A percentile compares a stretch with the other conserved stretches of the same genome.
Evolutionary conservation across 106 monocot species (phyloP).

Genomic region (Dioscorea alata): DNA sequence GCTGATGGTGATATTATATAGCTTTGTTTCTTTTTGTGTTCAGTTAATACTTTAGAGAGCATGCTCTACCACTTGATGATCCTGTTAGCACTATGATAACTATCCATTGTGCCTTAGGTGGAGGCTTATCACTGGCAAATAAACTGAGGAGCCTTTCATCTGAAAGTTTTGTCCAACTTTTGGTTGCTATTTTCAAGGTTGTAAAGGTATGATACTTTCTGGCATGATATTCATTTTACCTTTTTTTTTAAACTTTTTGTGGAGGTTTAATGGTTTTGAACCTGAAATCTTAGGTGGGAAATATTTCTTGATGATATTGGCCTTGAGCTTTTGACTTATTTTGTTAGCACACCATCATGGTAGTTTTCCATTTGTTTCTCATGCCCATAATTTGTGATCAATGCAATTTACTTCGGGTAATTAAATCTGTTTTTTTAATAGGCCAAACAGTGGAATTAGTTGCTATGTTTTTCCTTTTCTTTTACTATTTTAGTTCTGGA

Average conservation of each 20-base stretch:
- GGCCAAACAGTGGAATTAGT: too few relatives aligned
- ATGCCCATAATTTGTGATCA: too few relatives aligned
- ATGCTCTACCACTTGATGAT: neutral
- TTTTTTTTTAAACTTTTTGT: neutral
- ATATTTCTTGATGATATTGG: too few relatives aligned
- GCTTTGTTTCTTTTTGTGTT: neutral
- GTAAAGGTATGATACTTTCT: slow-evolving; percentile 59
- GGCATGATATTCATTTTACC: neutral
- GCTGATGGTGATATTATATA: slow-evolving; percentile 52
- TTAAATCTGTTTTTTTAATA: too few relatives aligned
- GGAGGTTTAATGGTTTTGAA: too few relatives aligned
- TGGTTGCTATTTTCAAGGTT: slow-evolving; percentile 79
- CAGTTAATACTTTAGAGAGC: neutral
- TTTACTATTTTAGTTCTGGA: too few relatives aligned
- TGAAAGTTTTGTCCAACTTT: slow-evolving; percentile 92
- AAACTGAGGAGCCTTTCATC: slow-evolving; percentile 83
- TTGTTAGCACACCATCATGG: too few relatives aligned
- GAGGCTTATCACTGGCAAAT: slow-evolving; percentile 78
- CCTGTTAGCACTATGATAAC: neutral
- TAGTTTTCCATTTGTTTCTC: too few relatives aligned
- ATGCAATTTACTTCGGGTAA: too few relatives aligned
- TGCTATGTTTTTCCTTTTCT: too few relatives aligned
- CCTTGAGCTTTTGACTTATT: too few relatives aligned
- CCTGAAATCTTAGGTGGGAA: too few relatives aligned
- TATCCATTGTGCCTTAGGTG: slow-evolving; percentile 40